These are phyloP conservation scores for Solanum rostratum DNA, from an alignment of 257 asterid genomes.

Conservation along the genomic window DNA sequence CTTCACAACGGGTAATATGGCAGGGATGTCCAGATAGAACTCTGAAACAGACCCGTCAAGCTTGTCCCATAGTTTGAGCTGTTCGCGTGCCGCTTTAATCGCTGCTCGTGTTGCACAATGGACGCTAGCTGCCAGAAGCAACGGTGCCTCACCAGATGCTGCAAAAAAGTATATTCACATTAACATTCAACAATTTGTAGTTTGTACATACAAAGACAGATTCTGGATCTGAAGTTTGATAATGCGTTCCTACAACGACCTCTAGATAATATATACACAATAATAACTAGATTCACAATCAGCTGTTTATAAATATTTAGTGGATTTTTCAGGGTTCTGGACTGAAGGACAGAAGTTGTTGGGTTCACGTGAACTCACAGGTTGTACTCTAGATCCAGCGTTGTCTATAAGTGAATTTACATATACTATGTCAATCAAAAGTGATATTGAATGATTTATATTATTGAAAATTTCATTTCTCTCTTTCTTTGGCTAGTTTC, in stretches of 20 bases:
- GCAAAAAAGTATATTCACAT: background rate
- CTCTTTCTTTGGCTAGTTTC: background rate
- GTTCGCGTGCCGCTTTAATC: constrained; percentile 51
- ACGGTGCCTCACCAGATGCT: constrained; percentile 88
- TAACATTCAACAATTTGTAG: background rate
- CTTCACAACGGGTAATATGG: constrained; percentile 61
- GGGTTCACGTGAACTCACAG: no score
- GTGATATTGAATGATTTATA: no score
- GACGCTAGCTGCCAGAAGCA: constrained; percentile 62
- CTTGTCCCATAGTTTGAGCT: constrained; percentile 45
- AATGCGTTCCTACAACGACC: background rate
- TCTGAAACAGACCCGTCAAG: constrained; percentile 24
- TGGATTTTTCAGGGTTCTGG: background rate
- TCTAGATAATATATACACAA: background rate
- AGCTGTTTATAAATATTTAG: no score
- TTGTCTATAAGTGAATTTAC: background rate
- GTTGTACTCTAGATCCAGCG: background rate
- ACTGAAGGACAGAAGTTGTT: no score
- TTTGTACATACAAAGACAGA: background rate
- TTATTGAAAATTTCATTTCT: background rate
- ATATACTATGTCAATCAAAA: background rate
- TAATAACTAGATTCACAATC: background rate
- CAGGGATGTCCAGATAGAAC: constrained; percentile 54
- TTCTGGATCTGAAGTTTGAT: background rate
- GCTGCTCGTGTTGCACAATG: constrained; percentile 79